Percentiles rank a stretch among this genome's conserved stretches.
These are phyloP conservation scores for Ajuga reptans DNA, from an alignment of 305 asterid species.

Conservation along the genomic window DNA sequence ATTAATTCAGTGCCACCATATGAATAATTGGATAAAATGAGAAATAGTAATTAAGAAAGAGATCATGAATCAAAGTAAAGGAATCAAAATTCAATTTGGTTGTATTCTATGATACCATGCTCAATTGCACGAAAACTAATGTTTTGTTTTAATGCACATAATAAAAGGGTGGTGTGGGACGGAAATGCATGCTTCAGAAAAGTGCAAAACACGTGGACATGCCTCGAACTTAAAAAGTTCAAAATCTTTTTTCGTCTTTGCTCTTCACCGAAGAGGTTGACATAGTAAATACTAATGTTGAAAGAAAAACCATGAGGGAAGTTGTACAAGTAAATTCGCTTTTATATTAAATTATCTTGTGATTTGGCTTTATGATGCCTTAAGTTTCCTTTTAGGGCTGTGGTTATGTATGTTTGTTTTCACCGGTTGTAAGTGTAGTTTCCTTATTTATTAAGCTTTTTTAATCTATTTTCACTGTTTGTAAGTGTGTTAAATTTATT, in stretches of 20 bases:
- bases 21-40: background rate
- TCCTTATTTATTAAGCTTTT: background rate
- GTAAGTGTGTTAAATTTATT: too few relatives aligned
- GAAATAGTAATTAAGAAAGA: background rate
- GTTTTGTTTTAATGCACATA: background rate
- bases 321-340: background rate
- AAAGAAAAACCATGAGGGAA: background rate
- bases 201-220: background rate
- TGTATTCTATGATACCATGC: background rate
- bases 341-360: background rate
- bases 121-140: background rate
- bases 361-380: slow-evolving; percentile 15
- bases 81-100: background rate
- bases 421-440: background rate
- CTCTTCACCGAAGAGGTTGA: background rate
- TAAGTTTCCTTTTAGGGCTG: slow-evolving; percentile 13
- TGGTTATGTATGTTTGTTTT: background rate
- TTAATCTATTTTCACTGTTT: too few relatives aligned
- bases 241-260: background rate
- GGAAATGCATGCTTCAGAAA: background rate
- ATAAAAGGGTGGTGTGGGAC: slow-evolving; percentile 1
- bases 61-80: background rate
- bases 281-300: background rate
- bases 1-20: background rate
- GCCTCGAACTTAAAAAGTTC: background rate